Evolutionary conservation across 495 filamentous ascomycete genomes (phyloP).

Genomic region (Pyrenula massariospora): DNA sequence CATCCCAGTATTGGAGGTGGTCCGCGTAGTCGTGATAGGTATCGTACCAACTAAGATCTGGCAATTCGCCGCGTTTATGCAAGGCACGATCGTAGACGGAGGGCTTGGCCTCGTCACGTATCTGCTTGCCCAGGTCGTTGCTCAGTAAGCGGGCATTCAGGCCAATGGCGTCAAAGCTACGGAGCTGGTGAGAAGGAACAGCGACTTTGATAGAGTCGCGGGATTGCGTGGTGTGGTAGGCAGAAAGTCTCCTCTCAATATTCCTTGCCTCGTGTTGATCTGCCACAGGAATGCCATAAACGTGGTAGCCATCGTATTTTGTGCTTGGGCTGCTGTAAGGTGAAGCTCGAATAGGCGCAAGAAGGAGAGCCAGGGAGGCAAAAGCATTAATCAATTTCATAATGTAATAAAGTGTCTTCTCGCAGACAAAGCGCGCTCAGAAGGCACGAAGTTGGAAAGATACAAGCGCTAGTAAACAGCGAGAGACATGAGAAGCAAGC

Average conservation of each 20-base stretch:
- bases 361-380: too few species aligned
- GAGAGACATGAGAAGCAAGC: too few species aligned
- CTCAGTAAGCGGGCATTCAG: neutral
- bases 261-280: neutral
- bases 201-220: slow-evolving; percentile 2
- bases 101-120: neutral
- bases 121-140: neutral
- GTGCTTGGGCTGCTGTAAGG: neutral
- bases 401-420: too few species aligned
- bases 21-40: neutral
- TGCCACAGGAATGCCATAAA: neutral
- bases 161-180: neutral
- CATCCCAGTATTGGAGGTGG: slow-evolving; percentile 37
- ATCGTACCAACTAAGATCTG: neutral
- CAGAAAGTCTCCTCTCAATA: neutral
- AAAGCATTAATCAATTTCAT: too few species aligned
- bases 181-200: neutral
- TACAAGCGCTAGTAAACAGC: too few species aligned
- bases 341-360: too few species aligned
- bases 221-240: slow-evolving; percentile 9
- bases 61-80: neutral
- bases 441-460: too few species aligned
- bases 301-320: neutral
- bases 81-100: too few species aligned
- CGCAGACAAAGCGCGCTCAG: too few species aligned